Evolutionary conservation across 1,284 basidiomycete species (phyloP).

Genomic region (Laetiporus sulphureus): DNA sequence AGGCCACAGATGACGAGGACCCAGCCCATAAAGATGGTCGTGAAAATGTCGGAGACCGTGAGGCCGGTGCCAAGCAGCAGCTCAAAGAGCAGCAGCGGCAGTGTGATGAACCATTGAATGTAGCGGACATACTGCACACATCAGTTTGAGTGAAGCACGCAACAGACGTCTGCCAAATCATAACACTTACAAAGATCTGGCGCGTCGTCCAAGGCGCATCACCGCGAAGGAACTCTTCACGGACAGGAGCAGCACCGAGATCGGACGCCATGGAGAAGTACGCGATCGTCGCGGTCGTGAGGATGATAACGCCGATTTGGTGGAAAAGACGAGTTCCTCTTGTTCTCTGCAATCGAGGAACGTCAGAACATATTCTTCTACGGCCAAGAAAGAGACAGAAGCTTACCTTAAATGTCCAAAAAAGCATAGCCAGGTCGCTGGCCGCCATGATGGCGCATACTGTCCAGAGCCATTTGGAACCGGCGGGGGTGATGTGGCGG

Average conservation of each 20-base stretch:
- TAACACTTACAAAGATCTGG: slow-evolving; percentile 43
- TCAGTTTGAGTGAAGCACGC: no score
- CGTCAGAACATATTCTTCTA: not conserved
- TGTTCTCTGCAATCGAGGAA: slow-evolving; percentile 23
- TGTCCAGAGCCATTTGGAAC: slow-evolving; percentile 49
- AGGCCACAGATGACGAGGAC: slow-evolving; percentile 46
- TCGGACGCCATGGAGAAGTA: slow-evolving; percentile 58
- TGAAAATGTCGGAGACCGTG: slow-evolving; percentile 45
- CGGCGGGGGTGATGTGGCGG: slow-evolving; percentile 32
- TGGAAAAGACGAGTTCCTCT: slow-evolving; percentile 41
- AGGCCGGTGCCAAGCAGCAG: slow-evolving; percentile 46
- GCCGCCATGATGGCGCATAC: slow-evolving; percentile 45
- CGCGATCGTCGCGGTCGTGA: slow-evolving; percentile 36
- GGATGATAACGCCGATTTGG: slow-evolving; percentile 38
- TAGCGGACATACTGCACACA: slow-evolving; percentile 38
- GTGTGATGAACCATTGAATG: slow-evolving; percentile 54
- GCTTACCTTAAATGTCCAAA: slow-evolving; percentile 32
- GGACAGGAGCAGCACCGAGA: slow-evolving; percentile 45
- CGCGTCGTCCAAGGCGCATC: slow-evolving; percentile 31
- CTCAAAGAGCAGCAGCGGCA: slow-evolving; percentile 47
- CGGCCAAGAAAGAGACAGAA: not conserved
- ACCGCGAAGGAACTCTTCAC: slow-evolving; percentile 38
- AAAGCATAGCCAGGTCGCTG: slow-evolving; percentile 31
- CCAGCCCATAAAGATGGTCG: slow-evolving; percentile 46
- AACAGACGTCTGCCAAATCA: not conserved